These are phyloP conservation scores for Solanum tacnaense DNA, from an alignment of 257 asterid species.

Conservation along the genomic window DNA sequence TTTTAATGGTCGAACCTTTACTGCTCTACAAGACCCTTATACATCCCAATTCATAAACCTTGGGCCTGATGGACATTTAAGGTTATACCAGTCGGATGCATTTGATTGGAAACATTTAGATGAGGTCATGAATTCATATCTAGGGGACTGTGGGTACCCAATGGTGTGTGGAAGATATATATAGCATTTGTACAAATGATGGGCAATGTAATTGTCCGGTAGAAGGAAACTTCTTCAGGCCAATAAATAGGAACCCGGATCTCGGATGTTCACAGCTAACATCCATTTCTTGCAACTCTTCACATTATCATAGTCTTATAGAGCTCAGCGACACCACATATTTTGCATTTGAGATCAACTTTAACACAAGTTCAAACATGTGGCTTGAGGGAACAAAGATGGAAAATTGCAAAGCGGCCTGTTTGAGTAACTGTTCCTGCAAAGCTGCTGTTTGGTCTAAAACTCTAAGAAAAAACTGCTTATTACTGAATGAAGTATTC, in stretches of 20 bases:
- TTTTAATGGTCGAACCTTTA: background rate
- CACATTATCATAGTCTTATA: background rate
- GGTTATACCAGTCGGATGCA: background rate
- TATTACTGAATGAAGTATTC: too few species aligned
- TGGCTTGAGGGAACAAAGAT: background rate
- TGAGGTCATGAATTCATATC: background rate
- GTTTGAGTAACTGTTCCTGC: too few species aligned
- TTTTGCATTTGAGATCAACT: background rate
- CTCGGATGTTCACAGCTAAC: background rate
- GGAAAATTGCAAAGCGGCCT: too few species aligned
- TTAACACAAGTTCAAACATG: background rate
- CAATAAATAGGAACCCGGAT: background rate
- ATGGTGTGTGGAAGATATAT: background rate
- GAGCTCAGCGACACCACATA: background rate
- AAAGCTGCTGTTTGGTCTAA: too few species aligned
- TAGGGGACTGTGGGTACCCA: background rate
- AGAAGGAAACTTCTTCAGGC: background rate
- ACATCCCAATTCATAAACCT: background rate
- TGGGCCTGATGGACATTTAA: slow-evolving; percentile 1
- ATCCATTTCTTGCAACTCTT: background rate
- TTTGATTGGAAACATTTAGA: background rate
- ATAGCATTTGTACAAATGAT: background rate
- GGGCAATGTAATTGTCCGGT: background rate
- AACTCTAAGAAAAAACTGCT: background rate
- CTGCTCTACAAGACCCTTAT: background rate